Percentiles rank a stretch among this genome's conserved stretches.
phyloP scores from a whole-genome alignment of 2,329 filamentous ascomycete species.

The Clonostachys rosea region DNA sequence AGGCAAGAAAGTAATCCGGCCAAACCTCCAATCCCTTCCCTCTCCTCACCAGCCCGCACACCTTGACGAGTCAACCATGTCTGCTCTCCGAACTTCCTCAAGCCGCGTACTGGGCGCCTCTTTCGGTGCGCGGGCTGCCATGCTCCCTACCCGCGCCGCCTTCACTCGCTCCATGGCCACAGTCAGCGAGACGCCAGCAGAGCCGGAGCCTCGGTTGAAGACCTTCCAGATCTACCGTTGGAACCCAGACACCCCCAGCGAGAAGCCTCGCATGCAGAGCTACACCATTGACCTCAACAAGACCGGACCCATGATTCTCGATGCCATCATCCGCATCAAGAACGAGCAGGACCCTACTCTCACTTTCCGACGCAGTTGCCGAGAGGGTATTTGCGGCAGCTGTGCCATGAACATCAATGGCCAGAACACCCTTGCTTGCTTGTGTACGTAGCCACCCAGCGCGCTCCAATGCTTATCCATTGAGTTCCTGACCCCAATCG shows the following conservation, averaged over 20 bases:
- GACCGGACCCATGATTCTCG: slow-evolving; percentile 97
- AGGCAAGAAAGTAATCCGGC: no score
- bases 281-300: slow-evolving; percentile 97
- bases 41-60: neutral
- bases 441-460: slow-evolving; percentile 67
- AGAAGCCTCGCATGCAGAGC: slow-evolving; percentile 93
- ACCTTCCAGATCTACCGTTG: slow-evolving; percentile 98
- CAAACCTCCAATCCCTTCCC: neutral
- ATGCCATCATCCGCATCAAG: slow-evolving; percentile 97
- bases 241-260: slow-evolving; percentile 88
- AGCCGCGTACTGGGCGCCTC: slow-evolving; percentile 44
- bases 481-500: no score
- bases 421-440: slow-evolving; percentile 93
- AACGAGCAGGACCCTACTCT: slow-evolving; percentile 96
- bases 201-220: slow-evolving; percentile 70
- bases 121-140: slow-evolving; percentile 24
- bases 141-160: slow-evolving; percentile 31
- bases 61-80: slow-evolving; percentile 36
- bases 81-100: slow-evolving; percentile 56
- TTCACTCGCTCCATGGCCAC: slow-evolving; percentile 50
- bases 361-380: slow-evolving; percentile 92
- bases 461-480: neutral
- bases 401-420: slow-evolving; percentile 99
- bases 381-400: slow-evolving; percentile 97
- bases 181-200: slow-evolving; percentile 53